phyloP scores from a whole-genome alignment of 805 yeast species.

The Cyberlindnera sargentensis region DNA sequence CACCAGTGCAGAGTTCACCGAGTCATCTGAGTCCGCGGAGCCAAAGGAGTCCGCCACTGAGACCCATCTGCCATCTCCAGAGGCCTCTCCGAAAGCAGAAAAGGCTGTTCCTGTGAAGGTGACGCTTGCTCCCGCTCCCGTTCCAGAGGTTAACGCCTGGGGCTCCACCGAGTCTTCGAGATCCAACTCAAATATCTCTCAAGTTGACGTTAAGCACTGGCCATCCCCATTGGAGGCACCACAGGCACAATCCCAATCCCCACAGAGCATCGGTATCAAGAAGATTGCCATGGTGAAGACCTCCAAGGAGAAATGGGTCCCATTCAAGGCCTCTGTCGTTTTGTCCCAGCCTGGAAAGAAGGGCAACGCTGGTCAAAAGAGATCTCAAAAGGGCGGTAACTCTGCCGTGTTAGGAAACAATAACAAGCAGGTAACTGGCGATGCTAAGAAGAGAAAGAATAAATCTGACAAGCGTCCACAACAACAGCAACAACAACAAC shows the following conservation, averaged over 20 bases:
- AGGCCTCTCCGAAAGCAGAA: constrained; percentile 18
- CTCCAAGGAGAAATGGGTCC: constrained; percentile 62
- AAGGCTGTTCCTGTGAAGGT: constrained; percentile 14
- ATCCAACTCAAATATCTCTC: constrained; percentile 14
- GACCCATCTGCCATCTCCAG: constrained; percentile 24
- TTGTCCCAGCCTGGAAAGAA: constrained; percentile 29
- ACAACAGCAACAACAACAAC: constrained; percentile 1
- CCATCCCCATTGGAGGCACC: constrained; percentile 32
- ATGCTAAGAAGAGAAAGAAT: constrained; percentile 22
- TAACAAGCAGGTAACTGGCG: constrained; percentile 7
- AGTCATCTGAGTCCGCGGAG: not conserved
- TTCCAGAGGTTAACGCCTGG: constrained; percentile 61
- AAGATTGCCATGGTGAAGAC: constrained; percentile 16
- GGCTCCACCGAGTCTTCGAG: constrained; percentile 28
- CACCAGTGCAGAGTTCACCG: not conserved
- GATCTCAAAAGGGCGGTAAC: constrained; percentile 13
- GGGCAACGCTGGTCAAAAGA: constrained; percentile 16
- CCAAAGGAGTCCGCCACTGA: not conserved
- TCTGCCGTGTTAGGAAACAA: constrained; percentile 3
- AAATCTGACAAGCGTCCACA: constrained; percentile 12
- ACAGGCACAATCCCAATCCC: constrained; percentile 11
- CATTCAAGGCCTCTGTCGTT: constrained; percentile 53
- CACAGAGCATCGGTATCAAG: constrained; percentile 7
- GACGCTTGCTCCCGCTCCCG: constrained; percentile 55
- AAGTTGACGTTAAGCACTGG: constrained; percentile 26